Evolutionary conservation across 192 early-diverging fungal genomes (phyloP).

Genomic region (Rhizophagus clarus): DNA sequence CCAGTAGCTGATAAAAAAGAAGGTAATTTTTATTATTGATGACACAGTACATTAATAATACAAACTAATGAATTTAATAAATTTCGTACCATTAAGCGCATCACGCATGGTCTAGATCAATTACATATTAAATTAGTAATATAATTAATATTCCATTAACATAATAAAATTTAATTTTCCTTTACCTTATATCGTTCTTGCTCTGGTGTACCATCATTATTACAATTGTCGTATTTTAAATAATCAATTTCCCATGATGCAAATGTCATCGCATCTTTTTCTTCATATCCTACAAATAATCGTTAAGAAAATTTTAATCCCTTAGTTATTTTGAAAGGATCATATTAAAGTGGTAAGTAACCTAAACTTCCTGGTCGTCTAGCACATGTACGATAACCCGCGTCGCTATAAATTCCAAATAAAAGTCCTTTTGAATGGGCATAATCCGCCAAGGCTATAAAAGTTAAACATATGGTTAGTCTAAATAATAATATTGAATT

Average conservation of each 20-base stretch:
- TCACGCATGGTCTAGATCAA: conserved; percentile 30
- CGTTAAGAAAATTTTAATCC: background rate
- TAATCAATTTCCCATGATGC: conserved; percentile 62
- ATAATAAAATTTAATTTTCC: background rate
- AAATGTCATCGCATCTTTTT: conserved; percentile 50
- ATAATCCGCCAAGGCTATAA: conserved; percentile 51
- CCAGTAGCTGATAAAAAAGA: conserved; percentile 34
- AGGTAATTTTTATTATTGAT: background rate
- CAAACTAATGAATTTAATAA: background rate
- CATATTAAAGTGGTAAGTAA: background rate
- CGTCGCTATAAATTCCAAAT: conserved; percentile 47
- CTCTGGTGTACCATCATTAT: conserved; percentile 40
- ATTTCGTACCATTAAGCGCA: conserved; percentile 41
- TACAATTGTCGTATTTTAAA: conserved; percentile 66
- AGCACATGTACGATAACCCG: conserved; percentile 55
- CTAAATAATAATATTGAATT: background rate
- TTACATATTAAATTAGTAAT: too few species aligned
- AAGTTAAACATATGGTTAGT: conserved; percentile 34
- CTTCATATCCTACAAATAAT: conserved; percentile 42
- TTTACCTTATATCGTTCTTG: conserved; percentile 40
- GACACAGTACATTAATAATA: background rate
- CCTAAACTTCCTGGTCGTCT: conserved; percentile 42
- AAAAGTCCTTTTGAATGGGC: conserved; percentile 51
- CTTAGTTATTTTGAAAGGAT: background rate
- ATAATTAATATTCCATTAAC: background rate